Percentiles rank a stretch among this genome's conserved stretches.
Evolutionary conservation across 192 early-diverging fungal genomes (phyloP).

Genomic region (Rhizophagus sp.): DNA sequence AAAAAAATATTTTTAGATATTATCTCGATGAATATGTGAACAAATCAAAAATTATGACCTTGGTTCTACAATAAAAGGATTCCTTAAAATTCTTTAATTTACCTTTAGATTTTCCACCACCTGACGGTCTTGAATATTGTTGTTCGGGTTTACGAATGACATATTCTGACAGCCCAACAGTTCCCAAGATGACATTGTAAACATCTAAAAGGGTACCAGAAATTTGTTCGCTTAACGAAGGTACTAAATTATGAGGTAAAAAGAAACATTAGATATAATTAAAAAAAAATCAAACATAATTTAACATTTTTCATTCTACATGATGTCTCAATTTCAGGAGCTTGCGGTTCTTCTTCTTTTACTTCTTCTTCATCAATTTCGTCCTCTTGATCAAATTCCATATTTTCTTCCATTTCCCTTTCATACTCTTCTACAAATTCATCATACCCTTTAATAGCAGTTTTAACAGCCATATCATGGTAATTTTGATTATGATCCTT

Average conservation of each 20-base stretch:
- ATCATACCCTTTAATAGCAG: slow-evolving; percentile 60
- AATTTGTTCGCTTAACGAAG: background rate
- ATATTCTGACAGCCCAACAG: slow-evolving; percentile 17
- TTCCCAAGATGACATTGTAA: slow-evolving; percentile 12
- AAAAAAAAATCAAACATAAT: slow-evolving; percentile 16
- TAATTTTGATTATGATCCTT: slow-evolving; percentile 71
- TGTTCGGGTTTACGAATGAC: slow-evolving; percentile 25
- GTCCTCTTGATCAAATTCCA: slow-evolving; percentile 32
- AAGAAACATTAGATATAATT: background rate
- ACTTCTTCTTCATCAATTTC: slow-evolving; percentile 36
- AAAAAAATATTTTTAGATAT: background rate
- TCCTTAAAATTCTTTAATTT: background rate
- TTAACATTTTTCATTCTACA: slow-evolving; percentile 33
- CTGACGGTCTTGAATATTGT: slow-evolving; percentile 34
- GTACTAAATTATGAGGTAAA: background rate
- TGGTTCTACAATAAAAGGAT: too few relatives aligned
- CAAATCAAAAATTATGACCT: too few relatives aligned
- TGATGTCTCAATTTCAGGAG: slow-evolving; percentile 31
- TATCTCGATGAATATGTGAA: too few relatives aligned
- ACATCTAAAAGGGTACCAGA: background rate
- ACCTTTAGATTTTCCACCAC: slow-evolving; percentile 24
- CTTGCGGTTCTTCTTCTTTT: background rate
- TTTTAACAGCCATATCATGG: slow-evolving; percentile 68
- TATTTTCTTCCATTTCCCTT: slow-evolving; percentile 24
- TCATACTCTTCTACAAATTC: slow-evolving; percentile 54